Percentiles rank a stretch among this genome's conserved stretches.
Conservation (phyloP, 2,329 filamentous ascomycete genomes). For the Colletotrichum musae region DNA sequence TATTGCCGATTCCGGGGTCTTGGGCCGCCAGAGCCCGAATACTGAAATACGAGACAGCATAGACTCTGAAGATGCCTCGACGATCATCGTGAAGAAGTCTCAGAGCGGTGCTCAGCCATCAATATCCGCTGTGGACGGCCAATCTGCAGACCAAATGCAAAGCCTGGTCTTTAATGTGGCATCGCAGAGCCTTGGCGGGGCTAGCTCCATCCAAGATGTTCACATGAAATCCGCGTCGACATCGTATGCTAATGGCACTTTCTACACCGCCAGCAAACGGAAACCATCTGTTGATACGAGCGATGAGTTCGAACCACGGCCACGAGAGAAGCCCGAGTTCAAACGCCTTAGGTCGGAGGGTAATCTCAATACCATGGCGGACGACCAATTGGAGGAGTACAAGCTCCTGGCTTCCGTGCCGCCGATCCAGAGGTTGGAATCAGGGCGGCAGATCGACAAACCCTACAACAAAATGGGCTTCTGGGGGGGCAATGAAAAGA, state of each 20-base stretch:
- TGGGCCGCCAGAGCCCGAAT: conserved; percentile 53
- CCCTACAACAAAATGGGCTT: conserved; percentile 70
- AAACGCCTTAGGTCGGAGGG: conserved; percentile 70
- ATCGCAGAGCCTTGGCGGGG: conserved; percentile 70
- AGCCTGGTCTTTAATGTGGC: conserved; percentile 66
- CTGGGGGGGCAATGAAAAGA: conserved; percentile 69
- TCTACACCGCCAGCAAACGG: conserved; percentile 68
- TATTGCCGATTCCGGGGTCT: conserved; percentile 46
- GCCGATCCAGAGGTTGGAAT: conserved; percentile 62
- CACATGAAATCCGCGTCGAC: conserved; percentile 42
- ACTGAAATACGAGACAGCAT: conserved; percentile 63
- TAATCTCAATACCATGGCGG: conserved; percentile 53
- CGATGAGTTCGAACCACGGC: conserved; percentile 62
- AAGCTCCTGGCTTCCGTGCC: conserved; percentile 65
- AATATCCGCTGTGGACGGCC: conserved; percentile 50
- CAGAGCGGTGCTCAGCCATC: conserved; percentile 36
- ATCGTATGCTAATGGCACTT: conserved; percentile 42
- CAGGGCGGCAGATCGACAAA: conserved; percentile 70
- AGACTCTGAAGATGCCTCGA: conserved; percentile 58
- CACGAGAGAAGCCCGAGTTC: conserved; percentile 60
- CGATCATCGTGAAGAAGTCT: conserved; percentile 27
- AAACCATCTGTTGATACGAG: conserved; percentile 67
- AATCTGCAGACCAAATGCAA: conserved; percentile 65
- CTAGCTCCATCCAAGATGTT: conserved; percentile 57
- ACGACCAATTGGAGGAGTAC: conserved; percentile 59